Evolutionary conservation across 768 basidiomycete species (phyloP).

Genomic region (Tylopilus rubrobrunneus): DNA sequence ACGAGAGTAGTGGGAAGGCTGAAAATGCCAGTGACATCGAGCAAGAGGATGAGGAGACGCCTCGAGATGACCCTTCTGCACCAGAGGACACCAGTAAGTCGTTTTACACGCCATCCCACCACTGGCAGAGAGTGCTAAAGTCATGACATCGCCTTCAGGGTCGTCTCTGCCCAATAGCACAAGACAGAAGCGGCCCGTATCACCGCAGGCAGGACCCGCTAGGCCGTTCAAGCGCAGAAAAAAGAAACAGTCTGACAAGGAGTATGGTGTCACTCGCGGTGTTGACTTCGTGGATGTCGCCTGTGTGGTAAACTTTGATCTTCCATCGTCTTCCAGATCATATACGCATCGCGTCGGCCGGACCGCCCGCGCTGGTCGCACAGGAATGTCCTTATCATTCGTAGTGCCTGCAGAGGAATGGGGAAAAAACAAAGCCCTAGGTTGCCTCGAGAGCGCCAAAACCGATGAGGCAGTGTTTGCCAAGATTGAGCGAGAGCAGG

Average conservation of each 20-base stretch:
- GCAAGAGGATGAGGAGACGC: slow-evolving; percentile 33
- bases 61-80: not conserved
- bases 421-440: slow-evolving; percentile 74
- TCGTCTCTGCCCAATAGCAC: slow-evolving; percentile 5
- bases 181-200: slow-evolving; percentile 45
- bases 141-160: slow-evolving; percentile 15
- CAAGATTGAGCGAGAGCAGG: slow-evolving; percentile 75
- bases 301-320: slow-evolving; percentile 97
- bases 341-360: slow-evolving; percentile 97
- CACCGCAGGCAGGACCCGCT: slow-evolving; percentile 35
- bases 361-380: slow-evolving; percentile 92
- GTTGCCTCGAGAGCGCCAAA: slow-evolving; percentile 62
- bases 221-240: slow-evolving; percentile 53
- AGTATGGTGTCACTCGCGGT: slow-evolving; percentile 93
- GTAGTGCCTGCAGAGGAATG: slow-evolving; percentile 67
- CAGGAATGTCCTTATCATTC: slow-evolving; percentile 89
- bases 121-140: slow-evolving; percentile 45
- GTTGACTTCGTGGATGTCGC: slow-evolving; percentile 97
- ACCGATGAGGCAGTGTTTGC: slow-evolving; percentile 63
- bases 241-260: slow-evolving; percentile 53
- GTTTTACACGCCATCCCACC: not conserved
- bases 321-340: slow-evolving; percentile 80
- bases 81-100: slow-evolving; percentile 31
- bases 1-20: slow-evolving; percentile 66
- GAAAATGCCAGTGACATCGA: slow-evolving; percentile 50